Base-by-base conservation (phyloP, 371 early-diverging fungal species). In the Mortierella sp. region DNA sequence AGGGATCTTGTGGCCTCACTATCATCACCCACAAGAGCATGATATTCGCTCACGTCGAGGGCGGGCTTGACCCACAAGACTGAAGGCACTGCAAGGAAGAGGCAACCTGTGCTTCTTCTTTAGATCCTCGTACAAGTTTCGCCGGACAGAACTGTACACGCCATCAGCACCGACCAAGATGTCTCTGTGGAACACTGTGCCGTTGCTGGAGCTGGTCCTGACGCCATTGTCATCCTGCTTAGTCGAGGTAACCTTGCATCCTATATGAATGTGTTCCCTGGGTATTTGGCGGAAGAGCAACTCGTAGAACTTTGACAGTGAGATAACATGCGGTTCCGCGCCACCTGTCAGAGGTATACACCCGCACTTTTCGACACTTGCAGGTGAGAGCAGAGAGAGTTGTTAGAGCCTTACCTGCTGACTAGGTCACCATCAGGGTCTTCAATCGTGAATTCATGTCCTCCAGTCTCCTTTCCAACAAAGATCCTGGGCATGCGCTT, bases 141-240 rank as follows among this genome's bases (percentile, higher is more conserved):
- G 77, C 0, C 81, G 77, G 14, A 81, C 71, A 37, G 67, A 50
- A 3, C 67, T 66, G 47, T 81, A 70, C 29, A 77, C 81, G 0
- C 81, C 81, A 19, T 81, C 81, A 0, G 81, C 81, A 16, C 81
- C 81, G n/a, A 0, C 77, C 77, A 4, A 77, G 61, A 81, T 73
- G 39, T 81, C 81, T 6, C 64, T 77, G 22, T 81, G 71, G 41
- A 74, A 70, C 7, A 50, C 66, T 1, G 73, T 48, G n/a, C 68
- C 68, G 37, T 81, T 77, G 4, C 70, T 70, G 48, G 67, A 73
- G 2, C 66, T 37, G 40, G 77, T 71, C 64, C 70, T 71, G 16
- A 77, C 71, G 0, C 74, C 71, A 5, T 76, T 65, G 7, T 37
- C 64, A 29, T 70, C 66, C 43, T 81, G 77, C 0, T 48, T n/a